Evolutionary conservation across 2,329 filamentous ascomycete species (phyloP).

Genomic region (Pestalotiopsis sp.): DNA sequence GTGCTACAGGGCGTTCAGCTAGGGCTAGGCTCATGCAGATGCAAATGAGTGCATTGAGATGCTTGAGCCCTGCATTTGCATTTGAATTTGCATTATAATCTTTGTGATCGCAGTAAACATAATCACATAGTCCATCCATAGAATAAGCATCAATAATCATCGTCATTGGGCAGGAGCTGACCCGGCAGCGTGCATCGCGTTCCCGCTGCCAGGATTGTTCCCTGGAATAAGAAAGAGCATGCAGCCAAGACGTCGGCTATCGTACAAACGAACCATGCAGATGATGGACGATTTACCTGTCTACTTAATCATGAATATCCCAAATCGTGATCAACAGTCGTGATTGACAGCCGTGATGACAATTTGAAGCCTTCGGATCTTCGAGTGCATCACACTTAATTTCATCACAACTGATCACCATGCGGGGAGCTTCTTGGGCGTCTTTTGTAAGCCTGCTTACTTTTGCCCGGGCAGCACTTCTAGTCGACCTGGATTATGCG

Average conservation of each 20-base stretch:
- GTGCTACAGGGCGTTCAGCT: too few species aligned
- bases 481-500: constrained; percentile 47
- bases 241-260: background rate
- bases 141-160: background rate
- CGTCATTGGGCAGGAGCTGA: background rate
- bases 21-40: too few species aligned
- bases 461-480: background rate
- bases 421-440: background rate
- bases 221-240: background rate
- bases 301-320: background rate
- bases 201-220: background rate
- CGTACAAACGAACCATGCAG: background rate
- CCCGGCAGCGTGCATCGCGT: background rate
- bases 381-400: too few species aligned
- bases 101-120: too few species aligned
- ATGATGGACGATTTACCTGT: background rate
- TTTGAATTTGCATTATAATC: too few species aligned
- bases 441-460: background rate
- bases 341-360: too few species aligned
- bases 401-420: background rate
- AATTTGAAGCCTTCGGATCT: too few species aligned
- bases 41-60: too few species aligned
- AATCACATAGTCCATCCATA: too few species aligned
- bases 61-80: too few species aligned
- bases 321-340: too few species aligned